Evolutionary conservation across 257 asterid species (phyloP), one percentile per base, ranked within the genome.

Genomic region (Solanum arcanum): DNA sequence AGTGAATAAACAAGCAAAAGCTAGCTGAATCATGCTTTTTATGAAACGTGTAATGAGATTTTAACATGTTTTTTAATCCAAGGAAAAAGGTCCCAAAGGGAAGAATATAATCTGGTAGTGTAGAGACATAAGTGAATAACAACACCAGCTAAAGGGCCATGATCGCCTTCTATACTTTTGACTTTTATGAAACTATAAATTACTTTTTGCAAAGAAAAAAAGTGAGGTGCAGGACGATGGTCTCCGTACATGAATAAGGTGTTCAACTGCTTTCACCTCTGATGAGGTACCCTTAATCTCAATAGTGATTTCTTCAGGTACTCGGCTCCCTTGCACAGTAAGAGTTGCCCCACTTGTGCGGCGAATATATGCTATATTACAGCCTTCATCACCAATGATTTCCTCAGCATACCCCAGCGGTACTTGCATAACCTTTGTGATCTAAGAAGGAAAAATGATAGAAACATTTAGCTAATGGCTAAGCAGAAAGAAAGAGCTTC

Each of bases 331-430:
- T 91, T 94, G 96, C 87, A 95, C 96, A 80, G 95, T 93, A 41
- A 96, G 93, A 83, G 92, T 89, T 15, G 98, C 98, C 83, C 96
- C 95, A 89, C 98, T 95, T 37, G 93, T 93, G 47, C 94, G 94
- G 75, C 99, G 92, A 89, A 96, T 95, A 90, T 91, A 93, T 69
- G 93, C 98, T 77, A 96, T 96, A 88, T 93, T 95, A 59, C 95
- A 68, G 42, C 98, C 98, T 42, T 90, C 94, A 86, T 92, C 91
- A 83, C 99, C 99, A 56, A 96, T 95, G 86, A 96, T 94, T 84
- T 95, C 99, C 91, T 96, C 99, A 35, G 98, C 99, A 91, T 92
- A 96, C 21, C 90, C 85, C 16, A 95, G 94, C 33, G 99, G 98
- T 87, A 96, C 91, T 90, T 95, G 97, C 97, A 95, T 94, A 44